Evolutionary conservation across 352 stramenopile genomes (phyloP).

Genomic region (Plasmopara muralis): DNA sequence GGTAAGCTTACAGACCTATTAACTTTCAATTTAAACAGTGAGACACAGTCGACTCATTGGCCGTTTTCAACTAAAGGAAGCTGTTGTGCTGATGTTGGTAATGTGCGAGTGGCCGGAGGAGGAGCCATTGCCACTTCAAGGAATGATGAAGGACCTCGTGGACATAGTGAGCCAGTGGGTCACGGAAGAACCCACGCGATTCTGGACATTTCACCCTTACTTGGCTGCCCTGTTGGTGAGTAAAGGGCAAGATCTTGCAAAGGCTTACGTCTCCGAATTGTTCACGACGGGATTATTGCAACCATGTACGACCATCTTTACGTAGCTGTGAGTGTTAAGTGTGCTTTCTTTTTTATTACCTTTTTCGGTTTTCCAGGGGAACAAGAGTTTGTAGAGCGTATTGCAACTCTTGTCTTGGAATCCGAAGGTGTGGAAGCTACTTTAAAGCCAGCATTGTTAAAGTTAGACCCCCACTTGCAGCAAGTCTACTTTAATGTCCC

Average conservation of each 20-base stretch:
- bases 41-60: neutral
- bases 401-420: conserved; percentile 30
- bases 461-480: conserved; percentile 32
- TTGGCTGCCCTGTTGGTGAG: conserved; percentile 21
- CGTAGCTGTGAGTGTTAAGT: neutral
- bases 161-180: conserved; percentile 24
- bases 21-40: no score
- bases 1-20: conserved; percentile 11
- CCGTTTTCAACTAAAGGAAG: conserved; percentile 17
- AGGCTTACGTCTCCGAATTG: conserved; percentile 24
- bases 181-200: conserved; percentile 17
- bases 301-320: conserved; percentile 24
- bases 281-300: conserved; percentile 31
- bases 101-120: conserved; percentile 30
- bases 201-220: conserved; percentile 31
- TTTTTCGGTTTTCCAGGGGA: conserved; percentile 16
- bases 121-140: conserved; percentile 19
- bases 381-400: conserved; percentile 28
- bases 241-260: conserved; percentile 17
- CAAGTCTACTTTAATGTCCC: conserved; percentile 24
- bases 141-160: conserved; percentile 23
- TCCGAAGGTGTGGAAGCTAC: conserved; percentile 8
- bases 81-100: conserved; percentile 29
- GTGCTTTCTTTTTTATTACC: no score
- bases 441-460: conserved; percentile 16